A percentile compares a stretch with the other conserved stretches of the same genome.
Evolutionary conservation across 164 flowering plant species (phyloP).

Genomic region (Warburgia ugandensis): DNA sequence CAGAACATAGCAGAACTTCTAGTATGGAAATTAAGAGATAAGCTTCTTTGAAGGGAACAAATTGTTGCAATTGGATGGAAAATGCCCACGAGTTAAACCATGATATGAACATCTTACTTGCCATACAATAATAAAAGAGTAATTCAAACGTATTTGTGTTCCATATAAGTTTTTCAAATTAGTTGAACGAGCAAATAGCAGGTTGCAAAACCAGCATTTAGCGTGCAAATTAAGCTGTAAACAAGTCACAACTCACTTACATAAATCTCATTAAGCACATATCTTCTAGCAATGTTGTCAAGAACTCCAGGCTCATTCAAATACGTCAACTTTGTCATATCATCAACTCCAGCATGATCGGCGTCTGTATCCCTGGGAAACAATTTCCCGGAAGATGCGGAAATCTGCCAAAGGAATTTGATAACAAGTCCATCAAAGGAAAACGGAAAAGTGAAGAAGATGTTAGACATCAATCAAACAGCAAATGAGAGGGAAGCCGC

Average conservation of each 20-base stretch:
- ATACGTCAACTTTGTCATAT: slow-evolving; percentile 93
- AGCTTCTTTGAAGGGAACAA: background rate
- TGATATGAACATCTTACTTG: background rate
- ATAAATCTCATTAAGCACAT: slow-evolving; percentile 89
- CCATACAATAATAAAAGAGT: too few relatives aligned
- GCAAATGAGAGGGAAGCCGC: background rate
- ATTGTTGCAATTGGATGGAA: background rate
- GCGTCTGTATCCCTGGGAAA: slow-evolving; percentile 76
- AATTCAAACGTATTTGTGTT: too few relatives aligned
- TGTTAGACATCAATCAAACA: background rate
- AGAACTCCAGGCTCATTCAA: slow-evolving; percentile 98
- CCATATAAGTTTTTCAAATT: background rate
- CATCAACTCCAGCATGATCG: slow-evolving; percentile 94
- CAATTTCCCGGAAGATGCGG: slow-evolving; percentile 47
- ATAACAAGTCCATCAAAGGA: too few relatives aligned
- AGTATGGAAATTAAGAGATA: too few relatives aligned
- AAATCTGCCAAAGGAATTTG: too few relatives aligned
- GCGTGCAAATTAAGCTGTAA: background rate
- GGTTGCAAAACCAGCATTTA: too few relatives aligned
- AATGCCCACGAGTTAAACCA: background rate
- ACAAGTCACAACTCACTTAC: slow-evolving; percentile 35
- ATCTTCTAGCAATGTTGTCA: slow-evolving; percentile 77
- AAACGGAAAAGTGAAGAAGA: background rate
- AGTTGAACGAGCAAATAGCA: too few relatives aligned
- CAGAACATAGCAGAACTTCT: too few relatives aligned